Evolutionary conservation across 2,329 filamentous ascomycete genomes (phyloP).

Genomic region (Triangularia setosa): DNA sequence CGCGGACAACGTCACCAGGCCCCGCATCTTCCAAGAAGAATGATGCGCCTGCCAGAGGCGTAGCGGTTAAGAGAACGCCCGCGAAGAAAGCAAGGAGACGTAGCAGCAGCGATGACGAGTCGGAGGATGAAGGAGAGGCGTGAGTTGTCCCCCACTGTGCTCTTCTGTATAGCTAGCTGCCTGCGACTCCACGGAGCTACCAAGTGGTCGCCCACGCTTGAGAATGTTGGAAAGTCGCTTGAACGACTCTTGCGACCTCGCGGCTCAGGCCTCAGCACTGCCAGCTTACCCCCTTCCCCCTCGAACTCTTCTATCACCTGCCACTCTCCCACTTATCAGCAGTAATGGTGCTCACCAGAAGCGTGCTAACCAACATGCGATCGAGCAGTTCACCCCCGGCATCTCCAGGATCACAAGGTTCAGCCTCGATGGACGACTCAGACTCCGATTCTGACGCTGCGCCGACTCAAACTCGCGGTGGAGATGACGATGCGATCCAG

Average conservation of each 20-base stretch:
- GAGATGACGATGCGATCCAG: slow-evolving; percentile 58
- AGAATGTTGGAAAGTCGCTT: neutral
- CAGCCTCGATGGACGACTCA: slow-evolving; percentile 86
- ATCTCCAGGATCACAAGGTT: slow-evolving; percentile 73
- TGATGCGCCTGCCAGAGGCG: slow-evolving; percentile 35
- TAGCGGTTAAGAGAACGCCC: slow-evolving; percentile 32
- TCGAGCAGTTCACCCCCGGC: slow-evolving; percentile 59
- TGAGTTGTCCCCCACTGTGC: slow-evolving; percentile 47
- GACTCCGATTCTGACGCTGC: slow-evolving; percentile 69
- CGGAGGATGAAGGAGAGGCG: slow-evolving; percentile 77
- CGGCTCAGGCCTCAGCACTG: neutral
- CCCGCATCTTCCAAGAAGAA: slow-evolving; percentile 33
- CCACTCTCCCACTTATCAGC: neutral
- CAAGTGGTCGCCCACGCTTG: neutral
- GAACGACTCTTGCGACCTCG: neutral
- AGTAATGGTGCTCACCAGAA: neutral
- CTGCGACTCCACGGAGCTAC: neutral
- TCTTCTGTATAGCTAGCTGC: slow-evolving; percentile 17
- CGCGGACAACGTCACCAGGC: slow-evolving; percentile 43
- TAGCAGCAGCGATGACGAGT: slow-evolving; percentile 50
- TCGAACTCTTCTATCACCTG: neutral
- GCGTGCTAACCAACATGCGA: slow-evolving; percentile 10
- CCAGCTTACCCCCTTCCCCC: neutral
- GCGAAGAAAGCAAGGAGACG: slow-evolving; percentile 48
- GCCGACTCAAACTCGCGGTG: slow-evolving; percentile 40